Base-by-base conservation (phyloP, 1,284 basidiomycete genomes). In the Apiotrichum veenhuisii region DNA sequence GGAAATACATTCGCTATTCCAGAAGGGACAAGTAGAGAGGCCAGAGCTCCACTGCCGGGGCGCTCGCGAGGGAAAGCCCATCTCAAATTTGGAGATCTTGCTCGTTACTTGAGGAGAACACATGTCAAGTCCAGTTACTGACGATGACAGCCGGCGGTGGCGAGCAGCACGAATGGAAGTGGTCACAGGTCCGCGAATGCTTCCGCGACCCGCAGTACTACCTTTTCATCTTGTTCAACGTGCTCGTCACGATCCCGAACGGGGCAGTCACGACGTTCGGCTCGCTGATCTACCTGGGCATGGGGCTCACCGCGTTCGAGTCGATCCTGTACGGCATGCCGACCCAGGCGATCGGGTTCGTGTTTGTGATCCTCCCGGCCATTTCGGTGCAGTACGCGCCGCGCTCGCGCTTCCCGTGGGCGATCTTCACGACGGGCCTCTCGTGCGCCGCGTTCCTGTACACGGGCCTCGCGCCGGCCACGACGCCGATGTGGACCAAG, bases 161-260 rank as follows among this genome's bases (percentile, higher is more conserved):
- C 20, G 64, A 58, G 30, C 34, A 51, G 22, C 55, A 64, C 17
- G 44, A 47, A 1, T 69, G 65, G 65, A 61, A 61, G 37, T 65
- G 63, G 66, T 33, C 42, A 9, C 65, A 67, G 49, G 67, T 65
- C 0, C 34, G 40, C 11, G 67, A 69, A 47, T 66, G 63, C 49
- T 60, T 69, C 55, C 12, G 23, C 2, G 68, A 70, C 55, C 68
- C 66, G 4, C 64, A 66, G 50, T 64, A 51, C 51, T 69, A 56
- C 47, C 58, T 63, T 25, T 57, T 53, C n/a, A 47, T 64, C 44
- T 30, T 61, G 5, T 65, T 60, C 63, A 64, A 65, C 55, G 30
- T 64, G 14, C 47, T 58, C 33, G 48, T 50, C 15, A 62, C 50
- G n/a, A 61, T 69, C 26, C 64, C 65, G 25, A 69, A 69, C 52